A percentile compares a stretch with the other conserved stretches of the same genome.
These are phyloP conservation scores for Cyberlindnera nakhonratchasimensis DNA, from an alignment of 805 yeast genomes.

Conservation along the genomic window DNA sequence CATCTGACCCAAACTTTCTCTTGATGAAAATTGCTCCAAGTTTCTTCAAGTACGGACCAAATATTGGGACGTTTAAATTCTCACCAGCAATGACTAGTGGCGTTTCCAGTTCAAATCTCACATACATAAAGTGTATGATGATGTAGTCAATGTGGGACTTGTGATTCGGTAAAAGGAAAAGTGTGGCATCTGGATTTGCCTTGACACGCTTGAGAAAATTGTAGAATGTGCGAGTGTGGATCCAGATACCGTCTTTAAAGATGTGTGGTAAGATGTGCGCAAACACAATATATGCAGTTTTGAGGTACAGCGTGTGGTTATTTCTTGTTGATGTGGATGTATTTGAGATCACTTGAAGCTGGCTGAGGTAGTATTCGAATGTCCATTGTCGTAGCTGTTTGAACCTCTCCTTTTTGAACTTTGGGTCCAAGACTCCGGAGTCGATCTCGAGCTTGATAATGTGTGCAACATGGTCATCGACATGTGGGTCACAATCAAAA, in stretches of 20 bases:
- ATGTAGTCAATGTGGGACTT: conserved; percentile 26
- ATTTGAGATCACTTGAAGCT: conserved; percentile 13
- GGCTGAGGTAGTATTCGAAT: conserved; percentile 13
- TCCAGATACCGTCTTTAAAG: conserved; percentile 26
- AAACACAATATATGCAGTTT: conserved; percentile 18
- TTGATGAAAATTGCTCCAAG: conserved; percentile 24
- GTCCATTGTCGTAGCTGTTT: conserved; percentile 18
- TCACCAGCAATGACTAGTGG: conserved; percentile 27
- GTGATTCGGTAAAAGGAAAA: conserved; percentile 23
- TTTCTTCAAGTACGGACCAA: conserved; percentile 18
- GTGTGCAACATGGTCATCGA: conserved; percentile 12
- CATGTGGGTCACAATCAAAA: conserved; percentile 11
- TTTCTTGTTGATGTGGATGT: conserved; percentile 14
- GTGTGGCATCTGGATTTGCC: not conserved
- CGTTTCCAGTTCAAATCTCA: conserved; percentile 17
- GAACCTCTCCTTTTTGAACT: conserved; percentile 3
- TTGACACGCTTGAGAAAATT: conserved; percentile 10
- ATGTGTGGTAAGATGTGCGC: conserved; percentile 17
- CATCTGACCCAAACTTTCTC: conserved; percentile 18
- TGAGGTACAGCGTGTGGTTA: conserved; percentile 11
- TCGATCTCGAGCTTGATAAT: conserved; percentile 13
- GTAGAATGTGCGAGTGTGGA: conserved; percentile 15
- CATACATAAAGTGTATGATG: conserved; percentile 21
- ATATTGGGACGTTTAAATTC: conserved; percentile 24
- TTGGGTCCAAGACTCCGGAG: conserved; percentile 9